Conservation (phyloP, 192 early-diverging fungal genomes). For the Podila minutissima region DNA sequence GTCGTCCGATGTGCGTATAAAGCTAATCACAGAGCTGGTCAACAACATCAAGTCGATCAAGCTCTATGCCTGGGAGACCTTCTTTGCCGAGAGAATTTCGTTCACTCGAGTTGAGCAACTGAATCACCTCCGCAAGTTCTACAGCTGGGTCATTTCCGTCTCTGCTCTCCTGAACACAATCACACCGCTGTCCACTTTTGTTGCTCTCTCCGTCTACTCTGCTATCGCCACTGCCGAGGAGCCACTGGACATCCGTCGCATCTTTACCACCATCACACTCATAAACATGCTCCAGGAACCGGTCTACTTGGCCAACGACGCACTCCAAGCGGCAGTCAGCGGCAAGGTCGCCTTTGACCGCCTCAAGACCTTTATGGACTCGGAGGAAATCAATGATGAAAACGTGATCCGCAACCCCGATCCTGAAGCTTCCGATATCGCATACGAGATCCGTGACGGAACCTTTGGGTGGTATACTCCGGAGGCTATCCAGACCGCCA, state of each 20-base stretch:
- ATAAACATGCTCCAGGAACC: conserved; percentile 85
- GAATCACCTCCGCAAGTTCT: conserved; percentile 24
- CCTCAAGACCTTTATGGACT: conserved; percentile 69
- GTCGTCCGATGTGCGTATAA: conserved; percentile 68
- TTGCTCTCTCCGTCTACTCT: conserved; percentile 47
- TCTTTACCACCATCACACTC: conserved; percentile 80
- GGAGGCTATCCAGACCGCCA: conserved; percentile 19
- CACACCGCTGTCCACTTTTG: conserved; percentile 49
- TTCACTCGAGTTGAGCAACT: conserved; percentile 49
- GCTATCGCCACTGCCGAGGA: conserved; percentile 14
- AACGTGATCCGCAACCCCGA: conserved; percentile 58
- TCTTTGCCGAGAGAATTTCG: conserved; percentile 42
- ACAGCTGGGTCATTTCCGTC: conserved; percentile 4
- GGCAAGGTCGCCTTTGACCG: conserved; percentile 75
- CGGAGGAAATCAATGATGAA: conserved; percentile 75
- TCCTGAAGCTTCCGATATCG: conserved; percentile 6
- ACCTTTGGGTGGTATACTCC: conserved; percentile 51
- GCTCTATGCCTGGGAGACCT: conserved; percentile 74
- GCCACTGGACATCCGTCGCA: conserved; percentile 63
- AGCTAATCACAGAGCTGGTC: conserved; percentile 73
- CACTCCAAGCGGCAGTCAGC: conserved; percentile 70
- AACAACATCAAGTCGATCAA: conserved; percentile 76
- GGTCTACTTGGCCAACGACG: conserved; percentile 65
- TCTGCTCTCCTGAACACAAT: conserved; percentile 24
- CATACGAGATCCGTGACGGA: conserved; percentile 19